These are phyloP conservation scores for Cyclotella baltica DNA, from an alignment of 108 stramenopile genomes.

Conservation along the genomic window DNA sequence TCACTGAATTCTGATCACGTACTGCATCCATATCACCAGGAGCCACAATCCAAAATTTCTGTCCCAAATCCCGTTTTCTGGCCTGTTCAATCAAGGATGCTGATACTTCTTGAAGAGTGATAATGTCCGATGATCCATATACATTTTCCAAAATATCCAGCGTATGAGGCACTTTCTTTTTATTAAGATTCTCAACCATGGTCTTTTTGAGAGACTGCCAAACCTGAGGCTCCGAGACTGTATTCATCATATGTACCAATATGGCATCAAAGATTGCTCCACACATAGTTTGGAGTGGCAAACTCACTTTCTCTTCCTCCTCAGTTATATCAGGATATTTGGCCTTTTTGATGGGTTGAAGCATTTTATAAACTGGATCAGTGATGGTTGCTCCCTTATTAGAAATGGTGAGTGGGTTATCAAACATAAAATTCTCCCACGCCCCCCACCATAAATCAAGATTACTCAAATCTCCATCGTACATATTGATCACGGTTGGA, in stretches of 20 bases:
- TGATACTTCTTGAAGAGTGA: constrained; percentile 94
- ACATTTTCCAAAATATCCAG: constrained; percentile 83
- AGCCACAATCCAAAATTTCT: constrained; percentile 56
- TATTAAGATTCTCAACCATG: constrained; percentile 91
- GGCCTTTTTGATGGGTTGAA: constrained; percentile 86
- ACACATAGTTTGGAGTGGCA: constrained; percentile 91
- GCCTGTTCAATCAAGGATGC: constrained; percentile 84
- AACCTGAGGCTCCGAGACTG: constrained; percentile 62
- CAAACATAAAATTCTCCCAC: constrained; percentile 94
- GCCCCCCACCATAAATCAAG: constrained; percentile 87
- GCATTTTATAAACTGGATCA: constrained; percentile 77
- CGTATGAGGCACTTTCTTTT: constrained; percentile 88
- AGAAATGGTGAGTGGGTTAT: constrained; percentile 64
- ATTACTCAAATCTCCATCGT: constrained; percentile 75
- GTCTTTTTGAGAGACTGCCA: constrained; percentile 90
- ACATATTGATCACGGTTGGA: constrained; percentile 96
- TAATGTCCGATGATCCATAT: constrained; percentile 87
- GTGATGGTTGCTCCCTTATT: constrained; percentile 64
- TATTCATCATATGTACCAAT: constrained; percentile 95
- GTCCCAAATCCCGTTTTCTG: constrained; percentile 45
- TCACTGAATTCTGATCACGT: constrained; percentile 78
- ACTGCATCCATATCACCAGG: constrained; percentile 60
- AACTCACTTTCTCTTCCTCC: constrained; percentile 82
- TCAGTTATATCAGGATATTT: constrained; percentile 93
- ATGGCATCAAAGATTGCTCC: constrained; percentile 94